Evolutionary conservation across 2,329 filamentous ascomycete genomes (phyloP), one percentile per base, ranked within the genome.

Genomic region (Trichophyton verrucosum): DNA sequence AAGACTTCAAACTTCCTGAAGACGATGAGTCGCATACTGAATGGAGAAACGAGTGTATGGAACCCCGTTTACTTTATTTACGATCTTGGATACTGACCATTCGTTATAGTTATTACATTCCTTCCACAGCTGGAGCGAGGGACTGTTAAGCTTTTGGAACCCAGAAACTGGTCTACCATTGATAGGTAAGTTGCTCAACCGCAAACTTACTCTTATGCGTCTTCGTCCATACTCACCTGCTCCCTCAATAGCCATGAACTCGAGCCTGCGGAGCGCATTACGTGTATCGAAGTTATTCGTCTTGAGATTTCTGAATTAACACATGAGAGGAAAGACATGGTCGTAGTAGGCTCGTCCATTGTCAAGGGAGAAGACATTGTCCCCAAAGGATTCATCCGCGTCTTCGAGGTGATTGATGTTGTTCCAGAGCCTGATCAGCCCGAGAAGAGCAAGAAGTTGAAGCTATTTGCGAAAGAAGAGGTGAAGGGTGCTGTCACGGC

Each of bases 401-500:
- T 97, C 56, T 95, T 94, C 69, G 91, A 96, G 69, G 83, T 99
- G 33, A 91, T 95, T 61, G 83, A 86, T 38, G 94, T 99, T 36
- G 92, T 96, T 0, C 92, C 94, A 0, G 86, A 96, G 64, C 91
- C 91, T 0, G 89, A 85, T 17, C 83, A 83, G 6, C 89, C 91
- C 0, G 91, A 96, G 72, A 96, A 89, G 1, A 88, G 91, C 72
- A 86, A 85, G 65, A 89, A 86, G 66, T 79, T 99, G 38, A 95
- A 96, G 71, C 81, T 95, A 3, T 81, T 96, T 15, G 88, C 89
- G 3, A 88, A 88, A 68, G 94, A 99, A 72, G 89, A 95, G 58
- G 91, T 97, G 27, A 88, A 94, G 57, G 94, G 94, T 8, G 90
- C 90, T 3, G 89, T 99, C 24, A 96, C 92, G 13, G 88, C 89